phyloP scores from a whole-genome alignment of 2,329 filamentous ascomycete species.

The Drechmeria coniospora region DNA sequence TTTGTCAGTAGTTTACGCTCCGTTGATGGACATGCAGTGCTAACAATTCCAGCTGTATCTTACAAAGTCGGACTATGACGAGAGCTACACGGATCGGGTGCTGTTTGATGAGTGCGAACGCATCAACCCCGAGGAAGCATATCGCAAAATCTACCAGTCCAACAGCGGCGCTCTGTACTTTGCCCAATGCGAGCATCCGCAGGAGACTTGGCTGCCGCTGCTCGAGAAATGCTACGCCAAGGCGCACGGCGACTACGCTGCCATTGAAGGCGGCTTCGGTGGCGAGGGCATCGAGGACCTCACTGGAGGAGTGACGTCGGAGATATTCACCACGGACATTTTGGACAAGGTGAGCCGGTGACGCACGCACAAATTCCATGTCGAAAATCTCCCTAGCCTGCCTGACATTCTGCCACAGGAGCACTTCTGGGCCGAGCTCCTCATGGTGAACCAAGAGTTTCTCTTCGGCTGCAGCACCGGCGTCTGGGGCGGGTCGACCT shows the following conservation, averaged over 20 bases:
- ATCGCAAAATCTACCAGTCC: conserved; percentile 55
- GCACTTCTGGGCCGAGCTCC: conserved; percentile 61
- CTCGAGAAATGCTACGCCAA: conserved; percentile 73
- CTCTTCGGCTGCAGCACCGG: conserved; percentile 47
- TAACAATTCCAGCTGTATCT: conserved; percentile 26
- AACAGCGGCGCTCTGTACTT: conserved; percentile 65
- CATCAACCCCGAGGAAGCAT: conserved; percentile 40
- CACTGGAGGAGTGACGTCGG: conserved; percentile 50
- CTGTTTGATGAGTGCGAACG: conserved; percentile 27
- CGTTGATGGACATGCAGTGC: background rate
- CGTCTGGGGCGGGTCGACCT: conserved; percentile 12
- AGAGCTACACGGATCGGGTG: conserved; percentile 32
- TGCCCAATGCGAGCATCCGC: conserved; percentile 56
- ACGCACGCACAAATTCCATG: background rate
- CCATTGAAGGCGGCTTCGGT: conserved; percentile 57
- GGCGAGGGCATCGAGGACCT: conserved; percentile 45
- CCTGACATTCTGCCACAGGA: no score
- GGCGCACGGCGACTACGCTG: conserved; percentile 62
- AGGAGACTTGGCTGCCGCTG: conserved; percentile 68
- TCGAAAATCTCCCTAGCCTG: no score
- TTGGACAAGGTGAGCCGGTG: conserved; percentile 47
- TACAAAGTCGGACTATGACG: conserved; percentile 45
- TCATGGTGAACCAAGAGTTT: conserved; percentile 65
- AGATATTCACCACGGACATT: conserved; percentile 51
- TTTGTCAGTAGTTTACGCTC: conserved; percentile 18